A percentile compares a stretch with the other conserved stretches of the same genome.
These are phyloP conservation scores for Skeletonema costatum DNA, from an alignment of 108 stramenopile genomes.

Conservation along the genomic window DNA sequence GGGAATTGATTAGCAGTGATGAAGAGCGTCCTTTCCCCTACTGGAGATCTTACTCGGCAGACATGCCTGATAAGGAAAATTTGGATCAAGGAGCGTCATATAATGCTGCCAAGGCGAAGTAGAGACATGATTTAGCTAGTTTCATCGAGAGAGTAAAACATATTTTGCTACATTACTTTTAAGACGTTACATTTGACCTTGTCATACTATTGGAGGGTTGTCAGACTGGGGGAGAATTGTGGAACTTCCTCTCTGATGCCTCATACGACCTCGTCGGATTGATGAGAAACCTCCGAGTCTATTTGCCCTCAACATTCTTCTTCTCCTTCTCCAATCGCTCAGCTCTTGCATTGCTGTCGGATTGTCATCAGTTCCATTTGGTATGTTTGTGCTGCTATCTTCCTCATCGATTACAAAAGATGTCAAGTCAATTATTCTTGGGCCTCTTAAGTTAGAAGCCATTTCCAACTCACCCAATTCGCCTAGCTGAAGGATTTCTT, in stretches of 20 bases:
- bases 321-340: slow-evolving; percentile 17
- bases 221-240: background rate
- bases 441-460: background rate
- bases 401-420: slow-evolving; percentile 24
- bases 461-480: slow-evolving; percentile 18
- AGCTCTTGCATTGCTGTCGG: slow-evolving; percentile 7
- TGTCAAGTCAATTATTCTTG: slow-evolving; percentile 12
- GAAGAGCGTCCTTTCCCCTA: slow-evolving; percentile 70
- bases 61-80: slow-evolving; percentile 78
- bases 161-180: slow-evolving; percentile 3
- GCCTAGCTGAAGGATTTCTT: background rate
- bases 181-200: background rate
- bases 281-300: background rate
- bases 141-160: background rate
- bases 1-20: slow-evolving; percentile 61
- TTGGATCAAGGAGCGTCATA: slow-evolving; percentile 86
- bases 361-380: slow-evolving; percentile 4
- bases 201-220: background rate
- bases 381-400: slow-evolving; percentile 3
- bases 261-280: background rate
- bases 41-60: slow-evolving; percentile 83
- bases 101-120: slow-evolving; percentile 65
- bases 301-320: slow-evolving; percentile 1
- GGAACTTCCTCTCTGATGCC: background rate
- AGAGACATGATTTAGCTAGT: background rate